phyloP scores from a whole-genome alignment of 768 basidiomycete species.

The Pisolithus tinctorius region DNA sequence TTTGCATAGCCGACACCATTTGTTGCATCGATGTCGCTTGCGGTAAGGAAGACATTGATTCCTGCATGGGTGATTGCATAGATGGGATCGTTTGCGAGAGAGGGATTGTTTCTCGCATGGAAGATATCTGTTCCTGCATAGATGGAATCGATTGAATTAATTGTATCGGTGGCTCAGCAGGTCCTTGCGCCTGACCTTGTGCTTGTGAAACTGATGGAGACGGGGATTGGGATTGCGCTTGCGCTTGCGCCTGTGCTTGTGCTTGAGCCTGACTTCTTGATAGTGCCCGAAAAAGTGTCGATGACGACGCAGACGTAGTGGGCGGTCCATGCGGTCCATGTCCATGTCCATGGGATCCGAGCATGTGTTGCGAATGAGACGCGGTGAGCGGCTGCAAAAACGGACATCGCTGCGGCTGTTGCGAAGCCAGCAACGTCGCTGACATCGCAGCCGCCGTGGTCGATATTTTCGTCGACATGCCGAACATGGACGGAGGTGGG shows the following conservation, averaged over 20 bases:
- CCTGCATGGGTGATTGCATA: not conserved
- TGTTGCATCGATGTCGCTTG: not conserved
- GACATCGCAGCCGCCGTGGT: conserved; percentile 9
- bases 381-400: conserved; percentile 19
- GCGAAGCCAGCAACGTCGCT: conserved; percentile 12
- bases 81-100: too few relatives aligned
- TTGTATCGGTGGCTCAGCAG: not conserved
- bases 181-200: not conserved
- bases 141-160: not conserved
- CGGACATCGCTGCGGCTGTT: conserved; percentile 23
- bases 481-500: conserved; percentile 23
- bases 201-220: not conserved
- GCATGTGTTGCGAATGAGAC: conserved; percentile 5
- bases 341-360: too few relatives aligned
- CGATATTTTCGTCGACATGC: conserved; percentile 2
- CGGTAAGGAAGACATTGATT: not conserved
- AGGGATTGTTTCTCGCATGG: too few relatives aligned
- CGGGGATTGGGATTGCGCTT: not conserved
- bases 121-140: not conserved
- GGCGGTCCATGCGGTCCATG: conserved; percentile 6
- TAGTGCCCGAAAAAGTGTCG: conserved; percentile 18
- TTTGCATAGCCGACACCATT: not conserved
- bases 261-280: conserved; percentile 8
- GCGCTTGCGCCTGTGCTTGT: not conserved
- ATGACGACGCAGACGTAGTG: conserved; percentile 14